These are phyloP conservation scores for Rhinocladiella mackenziei DNA, from an alignment of 2,329 filamentous ascomycete species.

Conservation along the genomic window DNA sequence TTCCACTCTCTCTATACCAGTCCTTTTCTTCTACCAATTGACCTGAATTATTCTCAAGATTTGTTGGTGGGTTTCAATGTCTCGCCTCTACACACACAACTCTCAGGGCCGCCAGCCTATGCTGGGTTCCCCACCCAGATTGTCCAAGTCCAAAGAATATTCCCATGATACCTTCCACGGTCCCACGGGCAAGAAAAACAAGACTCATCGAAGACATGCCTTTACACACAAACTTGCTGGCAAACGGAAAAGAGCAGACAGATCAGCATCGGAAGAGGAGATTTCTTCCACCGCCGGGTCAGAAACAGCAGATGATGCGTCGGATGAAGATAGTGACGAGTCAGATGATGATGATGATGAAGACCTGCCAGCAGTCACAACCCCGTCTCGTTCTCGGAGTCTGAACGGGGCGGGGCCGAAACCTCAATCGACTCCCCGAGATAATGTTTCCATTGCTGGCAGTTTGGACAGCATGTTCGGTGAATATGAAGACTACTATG, in stretches of 20 bases:
- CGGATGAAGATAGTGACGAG: constrained; percentile 30
- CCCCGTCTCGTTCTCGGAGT: constrained; percentile 42
- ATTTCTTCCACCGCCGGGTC: constrained; percentile 15
- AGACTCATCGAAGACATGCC: constrained; percentile 6
- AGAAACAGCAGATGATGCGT: constrained; percentile 27
- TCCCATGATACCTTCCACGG: constrained; percentile 18
- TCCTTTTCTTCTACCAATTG: not conserved
- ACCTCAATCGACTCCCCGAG: constrained; percentile 12
- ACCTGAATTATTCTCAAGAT: not conserved
- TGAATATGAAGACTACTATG: constrained; percentile 17
- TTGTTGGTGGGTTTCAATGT: constrained; percentile 12
- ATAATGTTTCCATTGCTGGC: constrained; percentile 19
- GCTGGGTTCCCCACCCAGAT: constrained; percentile 15
- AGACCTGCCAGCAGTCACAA: constrained; percentile 39
- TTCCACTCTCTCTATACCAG: constrained; percentile 8
- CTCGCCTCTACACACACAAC: constrained; percentile 23
- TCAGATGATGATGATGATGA: constrained; percentile 43
- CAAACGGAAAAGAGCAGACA: constrained; percentile 18
- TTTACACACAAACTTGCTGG: constrained; percentile 10
- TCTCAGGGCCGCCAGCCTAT: constrained; percentile 25
- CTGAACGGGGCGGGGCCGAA: constrained; percentile 42
- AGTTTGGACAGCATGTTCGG: constrained; percentile 25
- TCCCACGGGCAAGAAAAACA: constrained; percentile 14
- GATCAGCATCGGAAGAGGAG: constrained; percentile 13
- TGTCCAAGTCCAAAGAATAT: constrained; percentile 16